Evolutionary conservation across 1,284 basidiomycete genomes (phyloP).

Genomic region (Cutaneotrichosporon sp.): DNA sequence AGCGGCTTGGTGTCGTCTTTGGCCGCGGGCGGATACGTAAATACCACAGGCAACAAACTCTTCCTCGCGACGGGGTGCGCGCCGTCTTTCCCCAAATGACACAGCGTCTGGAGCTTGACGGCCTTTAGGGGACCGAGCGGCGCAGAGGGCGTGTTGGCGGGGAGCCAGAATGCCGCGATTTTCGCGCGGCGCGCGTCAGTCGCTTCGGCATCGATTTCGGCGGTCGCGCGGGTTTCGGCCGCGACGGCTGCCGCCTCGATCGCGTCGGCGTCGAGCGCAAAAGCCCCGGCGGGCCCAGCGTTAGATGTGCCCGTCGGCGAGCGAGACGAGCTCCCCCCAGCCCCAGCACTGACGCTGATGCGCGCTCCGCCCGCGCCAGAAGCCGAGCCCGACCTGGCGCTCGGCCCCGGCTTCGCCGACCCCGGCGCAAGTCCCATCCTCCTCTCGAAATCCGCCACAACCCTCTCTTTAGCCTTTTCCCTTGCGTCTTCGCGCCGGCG

Average conservation of each 20-base stretch:
- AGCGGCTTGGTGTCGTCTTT: constrained; percentile 52
- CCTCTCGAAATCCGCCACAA: constrained; percentile 77
- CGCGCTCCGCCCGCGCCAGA: no score
- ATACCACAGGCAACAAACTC: constrained; percentile 66
- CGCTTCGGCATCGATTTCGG: constrained; percentile 75
- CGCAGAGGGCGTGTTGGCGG: constrained; percentile 73
- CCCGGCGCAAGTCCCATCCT: constrained; percentile 55
- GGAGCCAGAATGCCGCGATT: constrained; percentile 91
- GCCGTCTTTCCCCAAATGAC: constrained; percentile 65
- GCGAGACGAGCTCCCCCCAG: no score
- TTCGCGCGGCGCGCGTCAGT: constrained; percentile 70
- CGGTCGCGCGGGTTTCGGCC: constrained; percentile 77
- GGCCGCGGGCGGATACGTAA: constrained; percentile 54
- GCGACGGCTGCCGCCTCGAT: constrained; percentile 67
- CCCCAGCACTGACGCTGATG: no score
- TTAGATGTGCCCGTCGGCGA: not conserved
- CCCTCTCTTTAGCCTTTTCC: constrained; percentile 72
- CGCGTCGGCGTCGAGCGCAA: constrained; percentile 64
- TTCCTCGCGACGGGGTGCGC: constrained; percentile 59
- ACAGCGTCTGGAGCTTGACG: constrained; percentile 78
- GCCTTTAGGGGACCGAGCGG: constrained; percentile 61
- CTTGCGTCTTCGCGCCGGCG: constrained; percentile 62
- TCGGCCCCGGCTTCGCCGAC: not conserved
- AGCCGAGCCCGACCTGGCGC: not conserved
- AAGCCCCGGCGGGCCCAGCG: constrained; percentile 32